Evolutionary conservation across 1,284 basidiomycete species (phyloP).

Genomic region (Agaricales sp.): DNA sequence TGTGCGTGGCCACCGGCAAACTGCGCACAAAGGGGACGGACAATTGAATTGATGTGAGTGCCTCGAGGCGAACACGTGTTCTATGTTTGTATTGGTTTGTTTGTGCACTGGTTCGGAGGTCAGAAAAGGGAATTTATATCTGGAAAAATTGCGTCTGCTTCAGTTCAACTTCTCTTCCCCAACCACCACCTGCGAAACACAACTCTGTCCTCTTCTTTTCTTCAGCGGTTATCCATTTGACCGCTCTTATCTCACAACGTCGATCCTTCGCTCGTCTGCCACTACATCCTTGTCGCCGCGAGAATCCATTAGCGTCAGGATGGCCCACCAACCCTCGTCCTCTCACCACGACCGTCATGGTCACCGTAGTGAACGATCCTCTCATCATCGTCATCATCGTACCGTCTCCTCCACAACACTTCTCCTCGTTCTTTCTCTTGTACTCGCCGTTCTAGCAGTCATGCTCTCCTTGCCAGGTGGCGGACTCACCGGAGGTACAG

Average conservation of each 20-base stretch:
- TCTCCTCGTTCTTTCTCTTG: constrained; percentile 70
- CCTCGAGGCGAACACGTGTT: neutral
- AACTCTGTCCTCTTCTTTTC: neutral
- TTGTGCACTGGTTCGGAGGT: neutral
- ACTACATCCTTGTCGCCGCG: neutral
- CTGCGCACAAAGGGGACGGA: no score
- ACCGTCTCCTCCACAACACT: constrained; percentile 84
- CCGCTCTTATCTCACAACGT: neutral
- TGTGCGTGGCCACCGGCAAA: no score
- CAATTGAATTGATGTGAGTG: no score
- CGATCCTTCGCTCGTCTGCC: neutral
- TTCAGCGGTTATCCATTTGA: neutral
- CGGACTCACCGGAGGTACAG: constrained; percentile 8
- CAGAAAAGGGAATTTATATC: neutral
- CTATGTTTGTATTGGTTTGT: neutral
- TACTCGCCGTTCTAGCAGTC: constrained; percentile 72
- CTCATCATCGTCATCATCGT: constrained; percentile 64
- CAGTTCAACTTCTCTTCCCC: neutral
- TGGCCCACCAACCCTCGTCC: constrained; percentile 71
- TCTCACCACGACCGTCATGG: constrained; percentile 57
- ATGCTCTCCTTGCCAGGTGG: constrained; percentile 72
- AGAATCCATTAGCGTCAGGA: constrained; percentile 40
- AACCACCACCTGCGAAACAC: neutral
- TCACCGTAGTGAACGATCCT: constrained; percentile 47
- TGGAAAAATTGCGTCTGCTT: neutral